Evolutionary conservation across 208 protist genomes (phyloP), one percentile per base, ranked within the genome.

Genomic region (Leishmania gerbilli): DNA sequence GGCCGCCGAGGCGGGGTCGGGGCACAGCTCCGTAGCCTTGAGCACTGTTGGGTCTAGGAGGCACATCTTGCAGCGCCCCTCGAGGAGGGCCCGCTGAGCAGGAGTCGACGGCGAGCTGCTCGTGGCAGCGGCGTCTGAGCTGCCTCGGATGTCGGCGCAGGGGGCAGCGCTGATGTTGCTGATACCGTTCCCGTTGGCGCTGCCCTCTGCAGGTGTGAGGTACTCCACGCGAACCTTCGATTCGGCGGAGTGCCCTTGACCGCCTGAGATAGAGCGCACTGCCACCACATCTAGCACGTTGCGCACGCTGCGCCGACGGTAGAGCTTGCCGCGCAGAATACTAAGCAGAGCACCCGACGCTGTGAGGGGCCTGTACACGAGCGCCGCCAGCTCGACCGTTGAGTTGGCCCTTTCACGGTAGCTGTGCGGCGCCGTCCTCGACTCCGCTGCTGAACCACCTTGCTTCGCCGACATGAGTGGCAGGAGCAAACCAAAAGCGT

Each of bases 221-320:
- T 74, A 58, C 34, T 79, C 72, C 21, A 71, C 79, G 19, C 47
- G 51, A 21, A 42, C 45, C 34, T 31, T 42, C 19, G 49, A 34
- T 3, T 55, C 77, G 34, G 27, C 49, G 21, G 51, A 49, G 47
- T 71, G n/a, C 31, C 19, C 71, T n/a, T 75, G 51, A 15, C 49
- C 56, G 6, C 19, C 53, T 17, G 67, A 21, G 24, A 0, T 13
- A 3, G 74, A 42, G 7, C 71, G 37, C 2, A 74, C 75, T 8
- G 79, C 79, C 9, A 76, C 45, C 34, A 84, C 85, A 64, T 92
- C 86, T 9, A 88, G 27, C 1, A 94, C 93, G 74, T 87, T 95
- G 5, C 90, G 90, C 77, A 97, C 91, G 6, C 85, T 87, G 5
- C 93, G 90, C 64, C 90, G 85, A 45, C 81, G 83, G 76, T 87